A percentile compares a stretch with the other conserved stretches of the same genome.
These are phyloP conservation scores for Cystofilobasidium capitatum DNA, from an alignment of 768 basidiomycete genomes.

Conservation along the genomic window DNA sequence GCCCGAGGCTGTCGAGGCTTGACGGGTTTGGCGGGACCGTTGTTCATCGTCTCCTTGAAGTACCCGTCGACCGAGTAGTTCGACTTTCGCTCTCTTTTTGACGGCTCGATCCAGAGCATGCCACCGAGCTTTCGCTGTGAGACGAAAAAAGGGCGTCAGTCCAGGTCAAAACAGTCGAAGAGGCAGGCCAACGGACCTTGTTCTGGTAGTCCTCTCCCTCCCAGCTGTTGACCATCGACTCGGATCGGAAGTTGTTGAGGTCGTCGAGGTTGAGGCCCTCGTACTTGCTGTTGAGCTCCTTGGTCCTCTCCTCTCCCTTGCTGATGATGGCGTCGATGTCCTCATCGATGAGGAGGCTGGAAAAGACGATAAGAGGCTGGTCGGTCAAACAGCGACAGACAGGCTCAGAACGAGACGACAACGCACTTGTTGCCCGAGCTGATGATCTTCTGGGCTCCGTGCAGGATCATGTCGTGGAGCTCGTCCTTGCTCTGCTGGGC, in stretches of 20 bases:
- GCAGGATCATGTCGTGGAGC: slow-evolving; percentile 92
- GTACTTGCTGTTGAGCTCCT: slow-evolving; percentile 80
- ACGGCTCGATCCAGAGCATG: slow-evolving; percentile 57
- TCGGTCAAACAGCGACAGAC: not conserved
- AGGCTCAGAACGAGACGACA: not conserved
- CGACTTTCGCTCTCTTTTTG: slow-evolving; percentile 74
- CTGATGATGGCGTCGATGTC: slow-evolving; percentile 92
- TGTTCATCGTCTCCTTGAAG: slow-evolving; percentile 82
- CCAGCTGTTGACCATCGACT: slow-evolving; percentile 84
- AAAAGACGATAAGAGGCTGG: not conserved
- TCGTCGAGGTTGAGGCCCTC: slow-evolving; percentile 88
- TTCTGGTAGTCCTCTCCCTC: slow-evolving; percentile 85
- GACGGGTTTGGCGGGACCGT: slow-evolving; percentile 54
- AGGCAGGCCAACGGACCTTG: slow-evolving; percentile 47
- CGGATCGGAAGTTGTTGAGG: slow-evolving; percentile 91
- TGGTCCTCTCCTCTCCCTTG: slow-evolving; percentile 80
- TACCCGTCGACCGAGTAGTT: slow-evolving; percentile 94
- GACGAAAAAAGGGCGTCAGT: not conserved
- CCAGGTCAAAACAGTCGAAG: not conserved
- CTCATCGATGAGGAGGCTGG: slow-evolving; percentile 64
- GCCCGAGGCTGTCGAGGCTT: slow-evolving; percentile 77
- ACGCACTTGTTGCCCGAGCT: slow-evolving; percentile 64
- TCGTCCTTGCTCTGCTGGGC: slow-evolving; percentile 87
- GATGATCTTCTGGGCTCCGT: slow-evolving; percentile 95
- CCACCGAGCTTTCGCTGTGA: slow-evolving; percentile 28